phyloP scores from a whole-genome alignment of 2,329 filamentous ascomycete genomes.

The Metarhizium robertsii region DNA sequence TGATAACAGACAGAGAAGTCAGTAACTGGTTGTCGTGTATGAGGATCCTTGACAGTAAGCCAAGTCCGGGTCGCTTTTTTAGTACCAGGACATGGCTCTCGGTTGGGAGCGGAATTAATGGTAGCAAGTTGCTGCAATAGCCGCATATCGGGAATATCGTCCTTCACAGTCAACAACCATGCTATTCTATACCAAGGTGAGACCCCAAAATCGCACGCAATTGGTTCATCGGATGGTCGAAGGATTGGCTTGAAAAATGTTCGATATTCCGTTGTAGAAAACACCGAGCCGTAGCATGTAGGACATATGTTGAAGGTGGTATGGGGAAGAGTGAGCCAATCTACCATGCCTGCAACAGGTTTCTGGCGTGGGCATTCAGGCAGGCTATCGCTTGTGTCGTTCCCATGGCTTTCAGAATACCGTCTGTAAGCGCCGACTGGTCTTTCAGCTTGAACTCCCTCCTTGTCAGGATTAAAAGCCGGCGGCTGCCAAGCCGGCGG shows the following conservation, averaged over 20 bases:
- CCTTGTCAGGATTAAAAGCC: conserved; percentile 32
- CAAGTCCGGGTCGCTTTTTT: conserved; percentile 52
- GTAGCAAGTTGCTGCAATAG: conserved; percentile 62
- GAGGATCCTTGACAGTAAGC: conserved; percentile 66
- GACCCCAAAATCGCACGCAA: conserved; percentile 70
- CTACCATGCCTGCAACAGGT: conserved; percentile 53
- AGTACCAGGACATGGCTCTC: conserved; percentile 48
- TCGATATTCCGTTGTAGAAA: conserved; percentile 58
- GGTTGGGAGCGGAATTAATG: conserved; percentile 39
- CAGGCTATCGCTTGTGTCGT: conserved; percentile 27
- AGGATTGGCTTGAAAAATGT: conserved; percentile 52
- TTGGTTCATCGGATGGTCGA: conserved; percentile 45
- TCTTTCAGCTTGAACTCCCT: conserved; percentile 25
- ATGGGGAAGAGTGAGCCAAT: conserved; percentile 72
- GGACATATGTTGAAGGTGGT: conserved; percentile 75
- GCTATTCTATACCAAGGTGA: conserved; percentile 76
- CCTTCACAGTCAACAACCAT: conserved; percentile 70
- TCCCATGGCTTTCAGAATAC: conserved; percentile 36
- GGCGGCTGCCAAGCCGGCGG: conserved; percentile 35
- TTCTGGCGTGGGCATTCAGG: conserved; percentile 61
- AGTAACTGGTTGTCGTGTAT: conserved; percentile 51
- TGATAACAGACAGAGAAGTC: conserved; percentile 68
- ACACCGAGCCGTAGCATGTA: conserved; percentile 63
- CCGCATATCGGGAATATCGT: conserved; percentile 54
- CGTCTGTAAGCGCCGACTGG: conserved; percentile 39